Base-by-base conservation (phyloP, 228 moss, liverwort and hornwort genomes). In the Sphagnum magellanicum region DNA sequence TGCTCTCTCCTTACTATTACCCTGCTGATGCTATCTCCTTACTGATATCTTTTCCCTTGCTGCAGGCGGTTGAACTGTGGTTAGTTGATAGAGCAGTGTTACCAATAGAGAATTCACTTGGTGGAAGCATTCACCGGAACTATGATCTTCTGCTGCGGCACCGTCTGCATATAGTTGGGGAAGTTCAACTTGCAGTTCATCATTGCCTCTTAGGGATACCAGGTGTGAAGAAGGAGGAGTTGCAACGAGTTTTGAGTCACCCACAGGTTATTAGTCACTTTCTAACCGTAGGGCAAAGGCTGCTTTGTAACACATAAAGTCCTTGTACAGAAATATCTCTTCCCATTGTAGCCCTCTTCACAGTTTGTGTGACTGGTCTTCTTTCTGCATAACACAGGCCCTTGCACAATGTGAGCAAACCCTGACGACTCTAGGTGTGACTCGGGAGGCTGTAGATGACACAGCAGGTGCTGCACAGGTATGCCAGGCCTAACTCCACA, bases 391-490 rank as follows among this genome's bases (percentile, higher is more conserved):
- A 10, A 48, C 63, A 64, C 90, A 97, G 93, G 98, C 98, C 69
- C 76, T 98, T 14, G 91, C 98, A 48, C 93, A 98, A 68, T 98
- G 98, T 83, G 93, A 98, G 72, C 81, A 83, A 16, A 93, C 98
- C 6, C 78, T 98, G 70, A 88, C 90, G 10, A 92, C 90, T 67
- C 71, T 98, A 68, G 93, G 90, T 13, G 91, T 98, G n/a, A 70
- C 87, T 57, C 86, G 98, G 71, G 98, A 98, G 81, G 93, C 98
- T 64, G 93, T 93, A 5, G 98, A 98, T 78, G 98, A 98, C 72
- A 98, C 98, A n/a, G 98, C 98, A 52, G 98, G 98, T 72, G 98
- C 98, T 72, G 93, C 98, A 59, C 93, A 96, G 88, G 96, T 93
- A 71, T 32, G 32, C 3, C 32, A 32, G 1, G 32, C 32, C 32